A percentile compares a stretch with the other conserved stretches of the same genome.
Evolutionary conservation across 306 rosid species (phyloP).

Genomic region (Corylus heterophylla): DNA sequence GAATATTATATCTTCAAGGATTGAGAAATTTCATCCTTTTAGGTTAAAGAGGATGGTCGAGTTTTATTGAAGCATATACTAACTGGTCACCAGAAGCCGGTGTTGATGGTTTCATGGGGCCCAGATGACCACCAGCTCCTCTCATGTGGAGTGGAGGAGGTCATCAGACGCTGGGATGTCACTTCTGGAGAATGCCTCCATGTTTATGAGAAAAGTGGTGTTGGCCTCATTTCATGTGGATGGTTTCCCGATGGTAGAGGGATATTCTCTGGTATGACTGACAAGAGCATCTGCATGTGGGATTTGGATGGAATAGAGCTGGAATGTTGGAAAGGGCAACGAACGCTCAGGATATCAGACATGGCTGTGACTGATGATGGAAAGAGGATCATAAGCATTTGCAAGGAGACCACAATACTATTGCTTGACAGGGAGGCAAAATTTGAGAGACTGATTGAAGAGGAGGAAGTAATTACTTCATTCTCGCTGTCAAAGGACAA

Average conservation of each 20-base stretch:
- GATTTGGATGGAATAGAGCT: slow-evolving; percentile 91
- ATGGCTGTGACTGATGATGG: slow-evolving; percentile 77
- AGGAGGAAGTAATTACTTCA: slow-evolving; percentile 75
- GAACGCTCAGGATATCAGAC: slow-evolving; percentile 83
- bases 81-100: slow-evolving; percentile 78
- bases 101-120: slow-evolving; percentile 89
- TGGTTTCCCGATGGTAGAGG: slow-evolving; percentile 91
- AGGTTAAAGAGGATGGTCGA: slow-evolving; percentile 67
- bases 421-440: slow-evolving; percentile 80
- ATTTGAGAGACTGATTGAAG: slow-evolving; percentile 73
- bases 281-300: slow-evolving; percentile 97
- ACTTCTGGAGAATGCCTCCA: slow-evolving; percentile 82
- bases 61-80: slow-evolving; percentile 70
- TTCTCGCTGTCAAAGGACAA: slow-evolving; percentile 79
- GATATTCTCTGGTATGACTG: slow-evolving; percentile 77
- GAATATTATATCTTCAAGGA: not conserved
- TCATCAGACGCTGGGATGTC: slow-evolving; percentile 88
- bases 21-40: slow-evolving; percentile 8
- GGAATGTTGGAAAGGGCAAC: slow-evolving; percentile 89
- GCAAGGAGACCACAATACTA: slow-evolving; percentile 57
- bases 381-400: slow-evolving; percentile 72
- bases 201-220: slow-evolving; percentile 72
- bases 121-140: slow-evolving; percentile 82
- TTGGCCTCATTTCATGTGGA: slow-evolving; percentile 76
- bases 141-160: slow-evolving; percentile 94